Evolutionary conservation across 768 basidiomycete species (phyloP).

Genomic region (Amanita pseudoporphyria): DNA sequence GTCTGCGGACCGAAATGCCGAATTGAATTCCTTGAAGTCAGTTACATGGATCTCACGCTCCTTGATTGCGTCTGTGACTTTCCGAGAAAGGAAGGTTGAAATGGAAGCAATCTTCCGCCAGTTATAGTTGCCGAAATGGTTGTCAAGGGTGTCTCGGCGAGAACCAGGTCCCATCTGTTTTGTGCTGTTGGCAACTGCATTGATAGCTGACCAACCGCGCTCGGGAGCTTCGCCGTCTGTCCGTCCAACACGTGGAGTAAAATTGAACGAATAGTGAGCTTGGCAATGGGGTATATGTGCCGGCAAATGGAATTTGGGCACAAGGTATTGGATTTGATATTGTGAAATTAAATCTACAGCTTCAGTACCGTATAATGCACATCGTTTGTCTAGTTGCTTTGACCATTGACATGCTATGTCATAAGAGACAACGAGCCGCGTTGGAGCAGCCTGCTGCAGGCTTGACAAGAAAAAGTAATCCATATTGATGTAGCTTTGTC

Average conservation of each 20-base stretch:
- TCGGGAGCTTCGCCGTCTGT: too few relatives aligned
- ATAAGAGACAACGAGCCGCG: conserved; percentile 11
- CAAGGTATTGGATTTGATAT: conserved; percentile 7
- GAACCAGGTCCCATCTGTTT: too few relatives aligned
- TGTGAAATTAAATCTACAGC: background rate
- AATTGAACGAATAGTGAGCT: too few relatives aligned
- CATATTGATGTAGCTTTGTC: too few relatives aligned
- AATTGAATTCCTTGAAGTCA: background rate
- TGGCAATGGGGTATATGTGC: too few relatives aligned
- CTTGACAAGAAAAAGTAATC: too few relatives aligned
- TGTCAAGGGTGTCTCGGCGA: too few relatives aligned
- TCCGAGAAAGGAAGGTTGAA: background rate
- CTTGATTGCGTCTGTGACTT: background rate
- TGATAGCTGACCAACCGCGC: conserved; percentile 21
- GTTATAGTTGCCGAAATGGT: too few relatives aligned
- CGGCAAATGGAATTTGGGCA: too few relatives aligned
- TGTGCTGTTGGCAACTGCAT: conserved; percentile 18
- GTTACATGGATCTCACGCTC: background rate
- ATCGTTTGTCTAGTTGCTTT: background rate
- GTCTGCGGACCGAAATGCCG: background rate
- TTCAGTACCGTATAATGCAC: background rate
- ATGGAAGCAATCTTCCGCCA: conserved; percentile 19
- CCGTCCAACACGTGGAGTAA: too few relatives aligned
- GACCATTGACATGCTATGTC: too few relatives aligned
- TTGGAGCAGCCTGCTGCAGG: conserved; percentile 6